These are phyloP conservation scores for Tetracladium maxilliforme DNA, from an alignment of 2,329 filamentous ascomycete species.

Conservation along the genomic window DNA sequence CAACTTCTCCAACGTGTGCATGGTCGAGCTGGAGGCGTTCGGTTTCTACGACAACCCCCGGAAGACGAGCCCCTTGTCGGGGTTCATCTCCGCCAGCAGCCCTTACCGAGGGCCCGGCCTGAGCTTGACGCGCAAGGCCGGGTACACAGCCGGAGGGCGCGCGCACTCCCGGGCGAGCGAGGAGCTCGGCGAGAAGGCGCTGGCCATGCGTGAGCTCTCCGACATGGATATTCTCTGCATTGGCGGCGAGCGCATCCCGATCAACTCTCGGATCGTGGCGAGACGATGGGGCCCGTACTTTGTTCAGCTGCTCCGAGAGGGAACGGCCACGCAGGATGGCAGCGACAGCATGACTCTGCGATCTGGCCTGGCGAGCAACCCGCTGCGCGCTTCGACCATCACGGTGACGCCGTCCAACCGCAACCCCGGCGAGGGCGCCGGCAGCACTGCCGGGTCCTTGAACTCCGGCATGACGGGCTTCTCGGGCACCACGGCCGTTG, in stretches of 20 bases:
- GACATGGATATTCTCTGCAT: constrained; percentile 97
- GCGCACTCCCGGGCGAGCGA: constrained; percentile 65
- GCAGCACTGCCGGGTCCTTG: too few relatives aligned
- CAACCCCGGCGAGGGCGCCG: too few relatives aligned
- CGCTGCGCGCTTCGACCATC: constrained; percentile 62
- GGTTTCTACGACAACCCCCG: constrained; percentile 94
- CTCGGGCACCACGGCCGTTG: too few relatives aligned
- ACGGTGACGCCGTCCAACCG: constrained; percentile 79
- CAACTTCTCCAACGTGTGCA: constrained; percentile 92
- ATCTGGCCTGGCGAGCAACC: constrained; percentile 39
- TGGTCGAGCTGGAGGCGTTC: constrained; percentile 94
- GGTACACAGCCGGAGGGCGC: constrained; percentile 59
- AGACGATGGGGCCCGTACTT: constrained; percentile 93
- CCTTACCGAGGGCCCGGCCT: constrained; percentile 42
- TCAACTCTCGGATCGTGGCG: constrained; percentile 80
- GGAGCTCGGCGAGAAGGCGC: constrained; percentile 68
- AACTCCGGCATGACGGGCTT: too few relatives aligned
- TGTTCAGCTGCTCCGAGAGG: constrained; percentile 77
- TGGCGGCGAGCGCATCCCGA: constrained; percentile 78
- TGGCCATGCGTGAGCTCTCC: constrained; percentile 68
- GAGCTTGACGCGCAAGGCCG: constrained; percentile 38
- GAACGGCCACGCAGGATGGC: constrained; percentile 55
- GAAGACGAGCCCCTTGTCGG: constrained; percentile 61
- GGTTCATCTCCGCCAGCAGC: constrained; percentile 71
- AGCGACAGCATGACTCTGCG: constrained; percentile 64